These are phyloP conservation scores for Persicaria tinctoria DNA, from an alignment of 148 eudicot genomes.

Conservation along the genomic window DNA sequence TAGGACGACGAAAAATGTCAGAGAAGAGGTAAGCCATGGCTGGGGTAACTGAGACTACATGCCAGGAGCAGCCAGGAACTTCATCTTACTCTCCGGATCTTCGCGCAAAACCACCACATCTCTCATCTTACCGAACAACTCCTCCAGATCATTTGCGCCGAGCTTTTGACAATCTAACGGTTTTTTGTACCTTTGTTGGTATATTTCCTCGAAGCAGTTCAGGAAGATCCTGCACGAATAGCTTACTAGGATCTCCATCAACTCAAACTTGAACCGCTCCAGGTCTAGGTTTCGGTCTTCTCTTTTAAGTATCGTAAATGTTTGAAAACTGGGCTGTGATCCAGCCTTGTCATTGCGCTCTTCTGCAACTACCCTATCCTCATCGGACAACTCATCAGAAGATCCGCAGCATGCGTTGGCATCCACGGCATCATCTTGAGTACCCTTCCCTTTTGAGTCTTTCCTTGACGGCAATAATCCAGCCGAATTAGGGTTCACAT, in stretches of 20 bases:
- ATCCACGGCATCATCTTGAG: slow-evolving; percentile 38
- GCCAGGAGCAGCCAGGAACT: slow-evolving; percentile 54
- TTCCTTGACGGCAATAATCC: slow-evolving; percentile 31
- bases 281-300: slow-evolving; percentile 31
- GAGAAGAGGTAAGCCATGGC: background rate
- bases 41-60: background rate
- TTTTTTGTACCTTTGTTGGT: slow-evolving; percentile 72
- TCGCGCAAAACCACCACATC: slow-evolving; percentile 69
- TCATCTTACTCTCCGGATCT: slow-evolving; percentile 59
- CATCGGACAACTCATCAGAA: slow-evolving; percentile 78
- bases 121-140: slow-evolving; percentile 57
- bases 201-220: slow-evolving; percentile 61
- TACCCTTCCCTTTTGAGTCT: slow-evolving; percentile 51
- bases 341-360: slow-evolving; percentile 24
- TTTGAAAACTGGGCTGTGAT: slow-evolving; percentile 17
- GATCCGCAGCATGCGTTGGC: slow-evolving; percentile 34
- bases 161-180: slow-evolving; percentile 45
- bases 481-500: slow-evolving; percentile 29
- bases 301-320: slow-evolving; percentile 10
- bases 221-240: slow-evolving; percentile 58
- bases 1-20: background rate
- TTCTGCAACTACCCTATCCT: slow-evolving; percentile 45
- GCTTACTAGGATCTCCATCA: slow-evolving; percentile 86
- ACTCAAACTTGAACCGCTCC: slow-evolving; percentile 58
- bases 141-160: slow-evolving; percentile 66